Evolutionary conservation across 2,329 filamentous ascomycete species (phyloP), one percentile per base, ranked within the genome.

Genomic region (Mollisia scopiformis): DNA sequence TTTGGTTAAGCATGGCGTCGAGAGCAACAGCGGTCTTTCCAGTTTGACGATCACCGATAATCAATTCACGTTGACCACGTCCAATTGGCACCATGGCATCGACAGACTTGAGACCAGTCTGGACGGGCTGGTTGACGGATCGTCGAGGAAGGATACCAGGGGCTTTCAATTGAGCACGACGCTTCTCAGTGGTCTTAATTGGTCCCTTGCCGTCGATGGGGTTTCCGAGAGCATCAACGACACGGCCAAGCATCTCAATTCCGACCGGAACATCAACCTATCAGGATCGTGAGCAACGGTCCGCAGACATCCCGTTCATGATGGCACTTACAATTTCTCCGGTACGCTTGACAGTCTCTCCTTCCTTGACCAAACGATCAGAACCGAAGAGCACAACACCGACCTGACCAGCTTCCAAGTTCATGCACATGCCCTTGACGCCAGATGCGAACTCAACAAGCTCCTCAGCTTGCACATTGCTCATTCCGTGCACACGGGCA

Each of bases 371-470:
- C 75, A 97, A 88, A 93, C 95, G 93, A 85, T 99, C 95, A 78
- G 95, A 98, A 89, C 95, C 95, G 88, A 99, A 99, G 78, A 99
- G 88, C 88, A 99, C 95, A 77, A 99, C 93, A 97, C 95, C 95
- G 84, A 99, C 95, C 84, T 98, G 95, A 81, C 95, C 95, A 82
- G 95, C 95, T 86, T 99, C 95, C 83, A 99, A 89, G 91, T 99
- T 99, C 94, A 99, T 98, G 92, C 94, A 98, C 95, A 99, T 99
- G 82, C 95, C 95, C 90, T 98, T 98, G 83, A 98, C 95, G 81
- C 95, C 95, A 71, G 95, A 99, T 76, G 95, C 92, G 86, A 99
- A 99, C 93, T 99, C 95, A 79, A 99, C 95, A 80, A 99, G 91
- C 87, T 99, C 95, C 85, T 99, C 95, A 75, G 95, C 94, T 88